These are phyloP conservation scores for Coemansia sp. DNA, from an alignment of 192 early-diverging fungal genomes.

Conservation along the genomic window DNA sequence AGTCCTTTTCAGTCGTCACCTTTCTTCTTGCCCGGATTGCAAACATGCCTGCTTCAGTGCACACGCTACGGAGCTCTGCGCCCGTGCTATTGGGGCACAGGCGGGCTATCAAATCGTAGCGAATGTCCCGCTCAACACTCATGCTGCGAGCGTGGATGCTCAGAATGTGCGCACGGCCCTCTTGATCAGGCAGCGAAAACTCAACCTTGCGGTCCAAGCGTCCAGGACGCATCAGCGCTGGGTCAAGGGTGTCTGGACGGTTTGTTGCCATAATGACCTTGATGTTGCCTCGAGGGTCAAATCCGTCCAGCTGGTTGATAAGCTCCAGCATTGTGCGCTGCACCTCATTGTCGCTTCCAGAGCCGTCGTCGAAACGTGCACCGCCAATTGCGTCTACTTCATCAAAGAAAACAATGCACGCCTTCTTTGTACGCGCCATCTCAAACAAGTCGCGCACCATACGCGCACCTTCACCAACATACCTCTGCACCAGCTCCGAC, in stretches of 20 bases:
- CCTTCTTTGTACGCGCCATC: slow-evolving; percentile 99
- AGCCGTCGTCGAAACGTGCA: slow-evolving; percentile 96
- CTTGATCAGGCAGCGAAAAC: slow-evolving; percentile 92
- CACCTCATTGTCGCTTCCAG: slow-evolving; percentile 99
- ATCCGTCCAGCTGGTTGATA: slow-evolving; percentile 99
- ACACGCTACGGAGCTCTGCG: slow-evolving; percentile 96
- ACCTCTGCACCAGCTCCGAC: slow-evolving; percentile 98
- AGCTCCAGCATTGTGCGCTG: slow-evolving; percentile 99
- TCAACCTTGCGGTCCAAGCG: slow-evolving; percentile 98
- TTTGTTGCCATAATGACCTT: slow-evolving; percentile 99
- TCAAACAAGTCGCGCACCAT: slow-evolving; percentile 99
- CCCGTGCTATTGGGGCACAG: slow-evolving; percentile 99
- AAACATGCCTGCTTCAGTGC: slow-evolving; percentile 99
- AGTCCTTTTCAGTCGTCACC: slow-evolving; percentile 99
- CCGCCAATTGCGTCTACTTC: slow-evolving; percentile 99
- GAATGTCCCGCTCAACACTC: slow-evolving; percentile 98
- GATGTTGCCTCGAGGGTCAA: slow-evolving; percentile 99
- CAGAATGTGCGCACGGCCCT: slow-evolving; percentile 96
- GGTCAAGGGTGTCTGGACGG: slow-evolving; percentile 96
- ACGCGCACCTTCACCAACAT: slow-evolving; percentile 97
- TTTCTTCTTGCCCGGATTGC: slow-evolving; percentile 97
- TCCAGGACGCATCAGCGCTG: slow-evolving; percentile 94
- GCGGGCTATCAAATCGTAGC: slow-evolving; percentile 96
- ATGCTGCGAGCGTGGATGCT: slow-evolving; percentile 98
- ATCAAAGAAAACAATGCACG: slow-evolving; percentile 99